Evolutionary conservation across 2,329 filamentous ascomycete species (phyloP), one percentile per base, ranked within the genome.

Genomic region (Ustulina deusta): DNA sequence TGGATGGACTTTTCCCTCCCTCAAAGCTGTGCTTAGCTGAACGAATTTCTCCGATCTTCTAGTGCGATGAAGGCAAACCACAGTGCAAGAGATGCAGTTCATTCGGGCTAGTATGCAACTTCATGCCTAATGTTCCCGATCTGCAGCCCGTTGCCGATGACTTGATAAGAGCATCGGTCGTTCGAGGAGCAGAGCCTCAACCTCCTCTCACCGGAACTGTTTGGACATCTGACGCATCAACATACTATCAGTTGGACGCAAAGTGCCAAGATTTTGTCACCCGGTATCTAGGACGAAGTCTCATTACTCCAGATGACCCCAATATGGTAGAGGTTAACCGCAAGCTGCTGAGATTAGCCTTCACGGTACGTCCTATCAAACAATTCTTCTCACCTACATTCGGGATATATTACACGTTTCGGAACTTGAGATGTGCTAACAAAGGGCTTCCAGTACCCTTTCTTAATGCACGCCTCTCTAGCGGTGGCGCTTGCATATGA

Each of bases 21-120:
- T 27, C 25, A 40, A 10, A 34, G n/a, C 10, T 3, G 6, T 20
- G 9, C 54, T 38, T 29, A 17, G 34, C 49, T 66, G 11, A 66
- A 5, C 25, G 17, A 40, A 32, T 6, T 22, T 61, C 17, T 13
- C 2, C 10, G 25, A 20, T 9, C 34, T n/a, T 46, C 5, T 63
- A 85, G 83, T 86, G 84, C 46, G 83, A 85, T 46, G 83, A 85
- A 73, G 56, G 36, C 36, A 84, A 79, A 62, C 83, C 83, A 1
- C 69, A 77, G 4, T 86, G 84, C 74, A 78, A 73, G 13, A 79
- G 71, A 72, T 86, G 84, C 71, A 65, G 42, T 25, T 79, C 76
- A 2, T 85, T 81, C n/a, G 79, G 83, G 0, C 77, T 85, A 0
- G 15, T 81, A 57, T 85, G 84, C 74, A 85, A 83, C 60, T 84